Evolutionary conservation across 805 yeast genomes (phyloP), one percentile per base, ranked within the genome.

Genomic region (Lipomyces mesembrius): DNA sequence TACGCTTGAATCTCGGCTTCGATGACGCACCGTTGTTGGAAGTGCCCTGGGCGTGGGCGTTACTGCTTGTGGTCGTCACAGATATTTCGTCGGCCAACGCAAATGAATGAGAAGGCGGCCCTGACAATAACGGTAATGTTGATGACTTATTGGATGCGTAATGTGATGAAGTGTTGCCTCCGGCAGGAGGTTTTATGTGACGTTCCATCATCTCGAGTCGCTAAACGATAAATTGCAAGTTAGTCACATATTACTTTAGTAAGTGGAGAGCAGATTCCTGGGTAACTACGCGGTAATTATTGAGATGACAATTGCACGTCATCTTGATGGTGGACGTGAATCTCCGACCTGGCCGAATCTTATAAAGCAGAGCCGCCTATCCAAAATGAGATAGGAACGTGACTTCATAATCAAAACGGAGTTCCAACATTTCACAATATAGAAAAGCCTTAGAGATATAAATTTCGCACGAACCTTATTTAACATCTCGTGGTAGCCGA

Each of bases 401-500:
- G 5, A 14, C 0, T 3, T n/a, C 8, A 54, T 20, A 43, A 8
- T n/a, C 22, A n/a, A 43, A 43, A n/a, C 4, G 17, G 14, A 37
- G 17, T 12, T 12, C 43, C 43, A 37, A 37, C 43, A 37, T 37
- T n/a, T n/a, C n/a, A n/a, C 1, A 12, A 37, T 37, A 37, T 37
- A 12, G 17, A 11, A 37, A 11, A 12, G 17, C 5, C 12, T 9
- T 37, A 34, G 49, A 37, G 43, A 32, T 29, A 57, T 8, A 20
- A 39, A 32, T 14, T 49, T 22, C 11, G 20, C 2, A 29, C 58
- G 12, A 25, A 67, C 71, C 71, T 66, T 68, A 39, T 61, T 68
- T 55, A 77, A 69, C 76, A 75, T 73, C 53, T 77, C 77, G 17
- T 63, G 64, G 65, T 77, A 77, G 12, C 79, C 78, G 54, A 75